Conservation (phyloP, 225 moss, liverwort and hornwort genomes). For the Marchantia polymorpha region DNA sequence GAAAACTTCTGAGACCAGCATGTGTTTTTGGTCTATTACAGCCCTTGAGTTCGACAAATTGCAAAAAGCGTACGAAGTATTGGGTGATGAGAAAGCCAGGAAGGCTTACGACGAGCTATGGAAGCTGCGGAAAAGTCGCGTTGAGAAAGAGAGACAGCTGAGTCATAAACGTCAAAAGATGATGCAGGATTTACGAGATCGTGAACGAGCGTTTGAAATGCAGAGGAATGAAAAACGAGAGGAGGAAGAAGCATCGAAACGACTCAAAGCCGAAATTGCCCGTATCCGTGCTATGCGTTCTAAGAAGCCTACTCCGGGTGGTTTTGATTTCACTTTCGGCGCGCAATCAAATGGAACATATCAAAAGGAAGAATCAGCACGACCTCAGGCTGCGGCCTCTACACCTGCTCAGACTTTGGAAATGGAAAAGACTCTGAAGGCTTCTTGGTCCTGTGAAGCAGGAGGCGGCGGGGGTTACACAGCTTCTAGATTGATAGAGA, state of each 20-base stretch:
- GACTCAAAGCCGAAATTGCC: conserved; percentile 69
- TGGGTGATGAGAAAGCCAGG: conserved; percentile 73
- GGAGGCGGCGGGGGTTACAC: conserved; percentile 80
- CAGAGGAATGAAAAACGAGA: conserved; percentile 50
- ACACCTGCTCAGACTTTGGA: conserved; percentile 33
- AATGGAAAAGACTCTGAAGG: conserved; percentile 64
- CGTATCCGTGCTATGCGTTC: conserved; percentile 53
- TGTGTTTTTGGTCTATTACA: conserved; percentile 13
- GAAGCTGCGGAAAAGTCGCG: conserved; percentile 56
- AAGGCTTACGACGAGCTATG: conserved; percentile 77
- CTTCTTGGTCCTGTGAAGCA: conserved; percentile 66
- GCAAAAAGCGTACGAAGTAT: conserved; percentile 74
- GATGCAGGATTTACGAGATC: conserved; percentile 73
- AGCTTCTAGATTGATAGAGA: conserved; percentile 49
- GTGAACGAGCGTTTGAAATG: conserved; percentile 59
- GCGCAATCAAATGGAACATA: background rate
- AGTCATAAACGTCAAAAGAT: conserved; percentile 86
- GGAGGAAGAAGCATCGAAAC: conserved; percentile 60
- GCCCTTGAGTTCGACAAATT: conserved; percentile 81
- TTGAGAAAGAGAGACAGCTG: conserved; percentile 50
- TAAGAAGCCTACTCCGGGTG: conserved; percentile 29
- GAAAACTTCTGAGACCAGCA: background rate
- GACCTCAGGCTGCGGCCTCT: conserved; percentile 3
- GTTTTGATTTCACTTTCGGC: conserved; percentile 12
- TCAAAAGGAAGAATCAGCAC: background rate